A percentile compares a stretch with the other conserved stretches of the same genome.
phyloP scores from a whole-genome alignment of 2,329 filamentous ascomycete species.

The Nemania sp. region DNA sequence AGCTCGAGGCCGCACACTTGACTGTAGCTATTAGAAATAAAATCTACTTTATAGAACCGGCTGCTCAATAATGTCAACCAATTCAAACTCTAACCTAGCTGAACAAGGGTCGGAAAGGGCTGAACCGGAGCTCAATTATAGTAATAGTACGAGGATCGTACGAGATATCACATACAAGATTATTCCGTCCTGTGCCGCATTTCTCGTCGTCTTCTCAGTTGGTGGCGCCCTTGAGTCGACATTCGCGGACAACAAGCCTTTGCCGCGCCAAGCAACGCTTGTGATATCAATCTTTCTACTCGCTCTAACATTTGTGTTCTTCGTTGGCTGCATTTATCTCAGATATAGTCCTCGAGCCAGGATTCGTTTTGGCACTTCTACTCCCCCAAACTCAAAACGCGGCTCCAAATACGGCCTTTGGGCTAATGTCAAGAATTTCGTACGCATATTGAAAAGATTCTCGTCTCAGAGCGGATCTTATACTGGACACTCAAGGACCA shows the following conservation, averaged over 20 bases:
- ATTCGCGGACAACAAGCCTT: slow-evolving; percentile 25
- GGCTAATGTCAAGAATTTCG: not conserved
- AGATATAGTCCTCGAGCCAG: too few relatives aligned
- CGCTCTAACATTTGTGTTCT: slow-evolving; percentile 28
- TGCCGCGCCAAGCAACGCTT: slow-evolving; percentile 27
- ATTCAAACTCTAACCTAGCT: slow-evolving; percentile 1
- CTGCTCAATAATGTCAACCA: slow-evolving; percentile 24
- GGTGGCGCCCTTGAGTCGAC: slow-evolving; percentile 32
- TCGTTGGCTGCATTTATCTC: slow-evolving; percentile 26
- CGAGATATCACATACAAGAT: slow-evolving; percentile 32
- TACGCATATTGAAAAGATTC: not conserved
- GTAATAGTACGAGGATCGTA: slow-evolving; percentile 16
- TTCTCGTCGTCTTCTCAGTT: slow-evolving; percentile 32
- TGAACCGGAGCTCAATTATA: slow-evolving; percentile 6
- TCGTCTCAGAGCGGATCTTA: not conserved
- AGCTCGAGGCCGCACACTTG: not conserved
- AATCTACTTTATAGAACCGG: not conserved
- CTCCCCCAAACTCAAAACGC: too few relatives aligned
- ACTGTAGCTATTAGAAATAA: not conserved
- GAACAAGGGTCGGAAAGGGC: slow-evolving; percentile 26
- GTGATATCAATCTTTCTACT: slow-evolving; percentile 29
- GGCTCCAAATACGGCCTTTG: too few relatives aligned
- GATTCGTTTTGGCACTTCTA: too few relatives aligned
- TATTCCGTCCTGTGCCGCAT: slow-evolving; percentile 29
- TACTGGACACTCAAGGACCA: too few relatives aligned